Conservation (phyloP, 2,329 filamentous ascomycete genomes). For the Cladorrhinum sp. region DNA sequence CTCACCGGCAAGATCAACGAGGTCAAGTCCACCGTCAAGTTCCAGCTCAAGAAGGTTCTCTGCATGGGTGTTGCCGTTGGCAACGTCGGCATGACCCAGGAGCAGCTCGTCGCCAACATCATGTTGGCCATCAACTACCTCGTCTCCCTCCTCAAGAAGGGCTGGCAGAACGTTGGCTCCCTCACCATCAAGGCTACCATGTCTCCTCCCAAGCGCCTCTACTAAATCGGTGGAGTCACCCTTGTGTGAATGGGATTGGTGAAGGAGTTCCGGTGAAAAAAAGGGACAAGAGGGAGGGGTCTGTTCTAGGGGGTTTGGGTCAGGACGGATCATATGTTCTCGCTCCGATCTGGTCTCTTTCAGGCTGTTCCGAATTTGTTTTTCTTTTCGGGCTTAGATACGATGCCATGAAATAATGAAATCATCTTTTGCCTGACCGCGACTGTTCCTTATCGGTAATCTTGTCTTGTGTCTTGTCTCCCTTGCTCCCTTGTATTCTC, state of each 20-base stretch:
- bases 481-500: no score
- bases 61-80: slow-evolving; percentile 99
- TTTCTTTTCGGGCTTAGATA: slow-evolving; percentile 8
- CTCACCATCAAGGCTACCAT: slow-evolving; percentile 99
- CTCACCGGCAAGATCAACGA: slow-evolving; percentile 94
- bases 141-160: slow-evolving; percentile 99
- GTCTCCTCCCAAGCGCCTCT: slow-evolving; percentile 96
- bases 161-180: slow-evolving; percentile 99
- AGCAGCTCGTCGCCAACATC: slow-evolving; percentile 96
- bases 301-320: no score
- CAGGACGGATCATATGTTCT: background rate
- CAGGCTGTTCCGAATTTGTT: slow-evolving; percentile 2
- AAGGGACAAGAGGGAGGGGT: background rate
- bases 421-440: slow-evolving; percentile 2
- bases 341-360: background rate
- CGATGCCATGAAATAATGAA: slow-evolving; percentile 16
- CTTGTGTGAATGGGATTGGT: slow-evolving; percentile 7
- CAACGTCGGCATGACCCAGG: slow-evolving; percentile 95
- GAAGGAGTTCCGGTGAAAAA: background rate
- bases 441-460: no score
- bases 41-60: slow-evolving; percentile 99
- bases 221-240: slow-evolving; percentile 62
- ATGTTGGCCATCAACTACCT: slow-evolving; percentile 99
- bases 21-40: slow-evolving; percentile 99
- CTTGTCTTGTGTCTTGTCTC: no score